Evolutionary conservation across 2,329 filamentous ascomycete genomes (phyloP).

Genomic region (Colletotrichum filicis): DNA sequence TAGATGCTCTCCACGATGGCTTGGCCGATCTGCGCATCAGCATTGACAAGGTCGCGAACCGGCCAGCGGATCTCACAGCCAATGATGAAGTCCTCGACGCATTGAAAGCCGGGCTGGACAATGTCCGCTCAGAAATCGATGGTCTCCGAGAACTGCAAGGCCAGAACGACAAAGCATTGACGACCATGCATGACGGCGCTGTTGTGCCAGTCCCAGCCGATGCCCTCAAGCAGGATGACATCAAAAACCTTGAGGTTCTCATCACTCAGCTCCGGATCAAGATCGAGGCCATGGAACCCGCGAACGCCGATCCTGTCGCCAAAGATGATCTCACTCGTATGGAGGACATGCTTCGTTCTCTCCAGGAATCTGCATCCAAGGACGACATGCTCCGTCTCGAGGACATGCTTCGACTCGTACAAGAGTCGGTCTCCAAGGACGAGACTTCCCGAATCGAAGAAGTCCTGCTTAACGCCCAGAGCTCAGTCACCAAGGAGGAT

Average conservation of each 20-base stretch:
- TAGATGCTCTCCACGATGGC: conserved; percentile 91
- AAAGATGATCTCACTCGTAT: conserved; percentile 50
- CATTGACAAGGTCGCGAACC: conserved; percentile 82
- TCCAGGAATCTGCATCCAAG: conserved; percentile 48
- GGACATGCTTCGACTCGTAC: conserved; percentile 59
- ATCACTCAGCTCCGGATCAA: conserved; percentile 86
- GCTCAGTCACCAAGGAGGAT: conserved; percentile 56
- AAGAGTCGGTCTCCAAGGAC: conserved; percentile 32
- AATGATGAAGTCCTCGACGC: conserved; percentile 92
- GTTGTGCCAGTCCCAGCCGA: conserved; percentile 62
- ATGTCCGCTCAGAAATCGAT: conserved; percentile 82
- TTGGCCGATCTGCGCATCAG: conserved; percentile 80
- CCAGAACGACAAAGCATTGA: conserved; percentile 61
- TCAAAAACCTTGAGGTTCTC: conserved; percentile 86
- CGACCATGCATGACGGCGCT: conserved; percentile 62
- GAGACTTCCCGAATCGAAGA: conserved; percentile 58
- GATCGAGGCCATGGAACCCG: conserved; percentile 78
- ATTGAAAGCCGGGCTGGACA: conserved; percentile 82
- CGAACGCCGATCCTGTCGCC: conserved; percentile 44
- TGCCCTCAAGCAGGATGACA: conserved; percentile 74
- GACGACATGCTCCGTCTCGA: conserved; percentile 48
- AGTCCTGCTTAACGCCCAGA: conserved; percentile 55
- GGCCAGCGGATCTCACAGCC: conserved; percentile 83
- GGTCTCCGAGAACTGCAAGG: conserved; percentile 70
- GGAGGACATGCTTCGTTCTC: conserved; percentile 59